These are phyloP conservation scores for Antitrichia curtipendula DNA, from an alignment of 225 moss, liverwort and hornwort genomes.

Conservation along the genomic window DNA sequence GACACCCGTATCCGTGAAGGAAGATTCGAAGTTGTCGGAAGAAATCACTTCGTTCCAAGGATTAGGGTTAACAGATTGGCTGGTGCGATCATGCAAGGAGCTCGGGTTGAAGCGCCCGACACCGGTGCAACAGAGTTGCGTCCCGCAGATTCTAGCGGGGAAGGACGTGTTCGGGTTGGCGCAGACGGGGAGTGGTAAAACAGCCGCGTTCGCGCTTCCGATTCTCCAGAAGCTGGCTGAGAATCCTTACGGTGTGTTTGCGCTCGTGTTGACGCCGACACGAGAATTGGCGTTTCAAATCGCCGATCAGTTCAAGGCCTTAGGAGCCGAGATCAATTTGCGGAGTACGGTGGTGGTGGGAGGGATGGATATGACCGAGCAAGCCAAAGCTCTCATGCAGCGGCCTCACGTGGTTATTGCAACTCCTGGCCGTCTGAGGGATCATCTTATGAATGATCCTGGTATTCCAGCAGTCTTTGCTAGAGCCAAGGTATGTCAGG, in stretches of 20 bases:
- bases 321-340: slow-evolving; percentile 64
- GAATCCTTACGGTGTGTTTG: slow-evolving; percentile 76
- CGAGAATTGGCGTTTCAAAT: slow-evolving; percentile 92
- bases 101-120: slow-evolving; percentile 77
- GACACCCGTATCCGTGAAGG: background rate
- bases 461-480: slow-evolving; percentile 62
- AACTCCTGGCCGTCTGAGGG: slow-evolving; percentile 79
- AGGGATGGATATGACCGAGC: slow-evolving; percentile 92
- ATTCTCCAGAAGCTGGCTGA: slow-evolving; percentile 67
- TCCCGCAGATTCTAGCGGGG: slow-evolving; percentile 67
- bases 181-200: slow-evolving; percentile 96
- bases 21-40: background rate
- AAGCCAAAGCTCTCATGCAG: slow-evolving; percentile 84
- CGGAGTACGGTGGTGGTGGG: slow-evolving; percentile 73
- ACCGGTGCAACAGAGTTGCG: slow-evolving; percentile 75
- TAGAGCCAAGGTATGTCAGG: slow-evolving; percentile 42
- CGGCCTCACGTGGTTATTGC: slow-evolving; percentile 93
- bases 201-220: slow-evolving; percentile 92
- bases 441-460: slow-evolving; percentile 69
- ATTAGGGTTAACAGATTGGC: slow-evolving; percentile 27
- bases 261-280: slow-evolving; percentile 84
- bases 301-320: slow-evolving; percentile 73
- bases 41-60: slow-evolving; percentile 23
- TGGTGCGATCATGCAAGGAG: slow-evolving; percentile 56
- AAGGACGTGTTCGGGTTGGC: slow-evolving; percentile 86